Conservation (phyloP, 2,329 filamentous ascomycete genomes). For the Trichoderma lentiforme region DNA sequence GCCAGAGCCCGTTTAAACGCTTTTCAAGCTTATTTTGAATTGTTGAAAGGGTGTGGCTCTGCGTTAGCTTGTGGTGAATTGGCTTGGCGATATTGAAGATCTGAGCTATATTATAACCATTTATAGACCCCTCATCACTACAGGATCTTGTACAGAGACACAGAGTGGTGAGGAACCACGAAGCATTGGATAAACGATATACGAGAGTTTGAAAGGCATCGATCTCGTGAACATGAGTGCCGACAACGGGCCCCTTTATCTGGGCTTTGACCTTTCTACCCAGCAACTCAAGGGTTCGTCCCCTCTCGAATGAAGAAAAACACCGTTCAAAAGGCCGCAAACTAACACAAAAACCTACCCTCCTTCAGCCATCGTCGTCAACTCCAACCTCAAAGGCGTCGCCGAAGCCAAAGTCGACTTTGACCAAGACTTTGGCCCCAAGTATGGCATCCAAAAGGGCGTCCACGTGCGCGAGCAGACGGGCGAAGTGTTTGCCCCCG, state of each 20-base stretch:
- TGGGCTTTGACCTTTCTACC: constrained; percentile 94
- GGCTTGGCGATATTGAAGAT: background rate
- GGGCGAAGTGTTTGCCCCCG: constrained; percentile 87
- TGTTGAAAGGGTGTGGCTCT: background rate
- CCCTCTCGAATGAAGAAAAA: background rate
- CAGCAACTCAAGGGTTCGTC: constrained; percentile 84
- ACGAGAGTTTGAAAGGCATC: background rate
- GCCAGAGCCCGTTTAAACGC: background rate
- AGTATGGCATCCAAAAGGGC: constrained; percentile 82
- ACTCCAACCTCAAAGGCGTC: constrained; percentile 74
- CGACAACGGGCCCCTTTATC: constrained; percentile 61
- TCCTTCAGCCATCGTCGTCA: constrained; percentile 70
- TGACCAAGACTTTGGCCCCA: constrained; percentile 70
- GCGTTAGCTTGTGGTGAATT: background rate
- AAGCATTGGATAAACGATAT: background rate
- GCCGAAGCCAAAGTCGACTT: constrained; percentile 93
- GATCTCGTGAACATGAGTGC: constrained; percentile 30
- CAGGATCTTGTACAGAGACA: background rate
- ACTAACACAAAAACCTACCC: background rate
- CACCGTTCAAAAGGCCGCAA: background rate
- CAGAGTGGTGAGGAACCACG: background rate
- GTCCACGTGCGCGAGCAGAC: constrained; percentile 78
- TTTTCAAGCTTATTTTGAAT: background rate
- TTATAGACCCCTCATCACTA: background rate
- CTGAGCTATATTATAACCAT: background rate